Conservation (phyloP, 2,329 filamentous ascomycete species). For the Teratosphaeria viscida region DNA sequence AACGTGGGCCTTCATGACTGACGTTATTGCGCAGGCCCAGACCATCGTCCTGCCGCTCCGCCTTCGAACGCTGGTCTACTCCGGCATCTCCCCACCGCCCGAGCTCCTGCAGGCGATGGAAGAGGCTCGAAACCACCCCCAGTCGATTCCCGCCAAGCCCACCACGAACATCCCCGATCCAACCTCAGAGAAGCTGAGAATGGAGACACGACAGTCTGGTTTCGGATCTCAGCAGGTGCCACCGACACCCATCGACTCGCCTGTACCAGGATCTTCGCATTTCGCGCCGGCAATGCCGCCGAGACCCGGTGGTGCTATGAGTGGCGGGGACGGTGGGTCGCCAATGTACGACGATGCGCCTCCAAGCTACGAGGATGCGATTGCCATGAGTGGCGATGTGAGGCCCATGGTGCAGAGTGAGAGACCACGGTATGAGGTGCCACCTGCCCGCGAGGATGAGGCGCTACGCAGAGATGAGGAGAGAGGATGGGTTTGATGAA, state of each 20-base stretch:
- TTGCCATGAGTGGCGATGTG: slow-evolving; percentile 56
- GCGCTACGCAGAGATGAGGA: slow-evolving; percentile 22
- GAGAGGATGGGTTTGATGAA: slow-evolving; percentile 14
- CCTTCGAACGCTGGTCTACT: slow-evolving; percentile 72
- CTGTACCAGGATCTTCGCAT: background rate
- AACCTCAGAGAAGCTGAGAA: slow-evolving; percentile 13
- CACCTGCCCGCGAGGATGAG: slow-evolving; percentile 23
- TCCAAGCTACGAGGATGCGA: slow-evolving; percentile 87
- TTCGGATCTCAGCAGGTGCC: slow-evolving; percentile 18
- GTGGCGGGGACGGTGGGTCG: background rate
- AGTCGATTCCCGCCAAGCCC: slow-evolving; percentile 11
- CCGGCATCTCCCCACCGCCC: slow-evolving; percentile 72
- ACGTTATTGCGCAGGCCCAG: slow-evolving; percentile 36
- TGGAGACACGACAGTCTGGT: slow-evolving; percentile 13
- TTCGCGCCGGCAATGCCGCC: slow-evolving; percentile 4
- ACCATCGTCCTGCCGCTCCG: slow-evolving; percentile 67
- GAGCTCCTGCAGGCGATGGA: slow-evolving; percentile 61
- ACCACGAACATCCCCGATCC: slow-evolving; percentile 10
- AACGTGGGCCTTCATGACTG: background rate
- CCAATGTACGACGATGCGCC: slow-evolving; percentile 53
- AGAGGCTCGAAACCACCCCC: slow-evolving; percentile 12
- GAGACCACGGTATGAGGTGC: slow-evolving; percentile 53
- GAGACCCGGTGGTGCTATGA: slow-evolving; percentile 3
- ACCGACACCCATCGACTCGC: slow-evolving; percentile 12
- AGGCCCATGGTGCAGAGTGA: slow-evolving; percentile 58